Conservation (phyloP, 1,284 basidiomycete genomes). For the Apiotrichum montevideense region DNA sequence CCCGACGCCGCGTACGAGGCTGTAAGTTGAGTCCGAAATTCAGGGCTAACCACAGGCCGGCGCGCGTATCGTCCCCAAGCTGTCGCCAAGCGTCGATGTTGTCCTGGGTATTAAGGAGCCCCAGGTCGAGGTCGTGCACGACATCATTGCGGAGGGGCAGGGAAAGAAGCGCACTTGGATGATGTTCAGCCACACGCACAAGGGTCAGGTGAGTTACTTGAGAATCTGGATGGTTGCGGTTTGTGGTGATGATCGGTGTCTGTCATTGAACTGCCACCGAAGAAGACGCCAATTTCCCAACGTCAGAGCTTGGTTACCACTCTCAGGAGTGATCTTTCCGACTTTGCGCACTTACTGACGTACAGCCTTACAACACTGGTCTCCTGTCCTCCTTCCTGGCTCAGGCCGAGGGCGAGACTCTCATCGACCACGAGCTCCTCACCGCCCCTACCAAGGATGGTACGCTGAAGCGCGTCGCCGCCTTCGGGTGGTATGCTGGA, state of each 20-base stretch:
- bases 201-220: slow-evolving; percentile 48
- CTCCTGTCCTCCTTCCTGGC: slow-evolving; percentile 63
- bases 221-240: too few species aligned
- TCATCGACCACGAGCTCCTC: slow-evolving; percentile 81
- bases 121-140: slow-evolving; percentile 57
- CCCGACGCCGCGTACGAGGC: slow-evolving; percentile 58
- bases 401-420: slow-evolving; percentile 47
- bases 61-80: slow-evolving; percentile 57
- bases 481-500: slow-evolving; percentile 83
- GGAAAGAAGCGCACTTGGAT: slow-evolving; percentile 46
- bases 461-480: slow-evolving; percentile 68
- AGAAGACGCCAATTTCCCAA: too few species aligned
- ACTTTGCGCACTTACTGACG: neutral
- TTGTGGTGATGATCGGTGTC: too few species aligned
- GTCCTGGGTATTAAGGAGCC: slow-evolving; percentile 83
- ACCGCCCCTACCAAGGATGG: slow-evolving; percentile 45
- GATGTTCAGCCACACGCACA: slow-evolving; percentile 87
- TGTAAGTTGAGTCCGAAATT: slow-evolving; percentile 49
- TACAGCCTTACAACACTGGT: slow-evolving; percentile 75
- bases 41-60: slow-evolving; percentile 57
- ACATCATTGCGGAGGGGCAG: slow-evolving; percentile 14
- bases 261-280: too few species aligned
- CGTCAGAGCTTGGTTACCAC: too few species aligned
- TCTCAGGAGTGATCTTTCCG: too few species aligned
- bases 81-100: slow-evolving; percentile 61